A percentile compares a stretch with the other conserved stretches of the same genome.
These are phyloP conservation scores for Isabelozyma heimii DNA, from an alignment of 805 yeast species.

Conservation along the genomic window DNA sequence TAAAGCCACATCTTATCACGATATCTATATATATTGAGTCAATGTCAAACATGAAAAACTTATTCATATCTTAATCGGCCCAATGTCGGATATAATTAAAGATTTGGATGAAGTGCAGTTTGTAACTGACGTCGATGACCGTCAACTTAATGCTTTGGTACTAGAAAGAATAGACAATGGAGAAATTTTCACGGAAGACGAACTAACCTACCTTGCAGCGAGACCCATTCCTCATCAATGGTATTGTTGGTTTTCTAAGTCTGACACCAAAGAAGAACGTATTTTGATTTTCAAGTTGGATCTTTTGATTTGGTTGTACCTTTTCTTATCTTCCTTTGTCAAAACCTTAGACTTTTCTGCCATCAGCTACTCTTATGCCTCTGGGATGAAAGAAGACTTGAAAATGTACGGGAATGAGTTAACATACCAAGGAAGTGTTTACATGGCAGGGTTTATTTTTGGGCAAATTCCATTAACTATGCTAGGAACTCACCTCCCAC, in stretches of 20 bases:
- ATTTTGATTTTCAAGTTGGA: constrained; percentile 21
- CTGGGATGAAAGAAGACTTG: constrained; percentile 3
- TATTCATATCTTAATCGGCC: too few species aligned
- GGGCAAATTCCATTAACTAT: constrained; percentile 27
- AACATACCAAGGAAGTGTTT: constrained; percentile 7
- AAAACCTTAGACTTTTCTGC: constrained; percentile 6
- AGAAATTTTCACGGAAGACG: constrained; percentile 8
- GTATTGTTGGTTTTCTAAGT: constrained; percentile 27
- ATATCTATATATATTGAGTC: too few species aligned
- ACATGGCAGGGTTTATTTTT: constrained; percentile 23
- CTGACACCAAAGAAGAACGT: constrained; percentile 23
- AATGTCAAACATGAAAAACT: too few species aligned
- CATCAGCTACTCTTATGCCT: constrained; percentile 2
- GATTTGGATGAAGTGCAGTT: neutral
- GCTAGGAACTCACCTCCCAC: constrained; percentile 20
- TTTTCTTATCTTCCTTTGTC: constrained; percentile 6
- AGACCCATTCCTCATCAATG: constrained; percentile 15
- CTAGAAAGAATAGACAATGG: neutral
- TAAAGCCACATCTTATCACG: too few species aligned
- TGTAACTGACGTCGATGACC: neutral
- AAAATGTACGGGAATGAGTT: constrained; percentile 2
- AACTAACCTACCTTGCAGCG: constrained; percentile 6
- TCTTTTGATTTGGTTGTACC: constrained; percentile 19
- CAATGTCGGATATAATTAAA: neutral
- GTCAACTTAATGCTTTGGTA: neutral